phyloP scores from a whole-genome alignment of 495 filamentous ascomycete genomes.

The Penicillium crystallinum region DNA sequence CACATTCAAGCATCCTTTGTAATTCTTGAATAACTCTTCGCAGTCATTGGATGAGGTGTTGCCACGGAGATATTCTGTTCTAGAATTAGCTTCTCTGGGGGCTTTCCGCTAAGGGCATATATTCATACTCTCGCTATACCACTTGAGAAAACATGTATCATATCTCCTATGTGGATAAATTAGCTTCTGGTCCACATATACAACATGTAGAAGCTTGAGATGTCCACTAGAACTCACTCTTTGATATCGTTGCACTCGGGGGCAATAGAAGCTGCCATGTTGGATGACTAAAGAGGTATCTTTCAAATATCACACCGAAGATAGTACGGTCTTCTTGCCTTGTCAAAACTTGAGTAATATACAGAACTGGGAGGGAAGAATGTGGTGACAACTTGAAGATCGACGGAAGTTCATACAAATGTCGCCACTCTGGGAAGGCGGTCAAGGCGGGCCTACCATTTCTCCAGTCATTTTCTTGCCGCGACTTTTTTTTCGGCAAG shows the following conservation, averaged over 20 bases:
- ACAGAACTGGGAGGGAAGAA: neutral
- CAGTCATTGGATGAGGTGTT: constrained; percentile 79
- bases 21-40: constrained; percentile 74
- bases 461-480: constrained; percentile 7
- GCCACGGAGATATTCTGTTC: constrained; percentile 76
- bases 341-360: neutral
- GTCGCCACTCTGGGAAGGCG: constrained; percentile 13
- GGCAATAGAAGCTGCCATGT: constrained; percentile 55
- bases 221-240: constrained; percentile 53
- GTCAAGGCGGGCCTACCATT: constrained; percentile 15
- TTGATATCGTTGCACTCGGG: constrained; percentile 83
- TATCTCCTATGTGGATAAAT: constrained; percentile 56
- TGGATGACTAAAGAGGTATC: neutral
- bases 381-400: neutral
- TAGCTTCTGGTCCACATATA: constrained; percentile 10
- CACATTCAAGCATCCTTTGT: constrained; percentile 76
- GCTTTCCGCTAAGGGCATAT: neutral
- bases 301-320: neutral
- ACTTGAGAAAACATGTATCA: constrained; percentile 89
- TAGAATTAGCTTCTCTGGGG: constrained; percentile 7
- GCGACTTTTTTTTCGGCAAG: constrained; percentile 16
- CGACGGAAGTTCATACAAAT: constrained; percentile 6
- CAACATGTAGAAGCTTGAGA: neutral
- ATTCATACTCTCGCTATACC: constrained; percentile 88
- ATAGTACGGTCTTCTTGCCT: neutral